Base-by-base conservation (phyloP, 2,329 filamentous ascomycete species). In the Penicillium psychrosexuale region DNA sequence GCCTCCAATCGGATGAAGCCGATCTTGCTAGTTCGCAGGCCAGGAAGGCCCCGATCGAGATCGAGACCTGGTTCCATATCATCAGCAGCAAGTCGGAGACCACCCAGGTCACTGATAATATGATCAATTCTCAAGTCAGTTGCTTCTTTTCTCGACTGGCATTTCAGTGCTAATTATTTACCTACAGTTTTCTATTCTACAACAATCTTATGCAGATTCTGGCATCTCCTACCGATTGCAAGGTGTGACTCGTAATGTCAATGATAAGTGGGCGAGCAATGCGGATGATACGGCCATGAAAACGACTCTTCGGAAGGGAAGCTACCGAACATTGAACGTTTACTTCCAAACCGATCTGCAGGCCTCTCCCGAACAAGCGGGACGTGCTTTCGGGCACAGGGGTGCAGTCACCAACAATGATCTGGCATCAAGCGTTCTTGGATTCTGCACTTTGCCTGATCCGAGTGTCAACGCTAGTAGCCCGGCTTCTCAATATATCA, bases 331-430 rank as follows among this genome's bases (percentile, higher is more conserved):
- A 1, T 74, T 84, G 34, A 85, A 85, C 67, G 72, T 85, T 56
- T 85, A 84, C 72, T 84, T 84, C 72, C 80, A 84, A 67, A 80
- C 79, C 31, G 75, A 84, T 53, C 74, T 84, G 15, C 67, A 74
- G 31, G 58, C 65, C 0, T 58, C 66, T 5, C 47, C 65, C 6
- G 61, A 54, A 12, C 61, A 65, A 33, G 49, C 61, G 11, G 63
- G 65, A 6, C 65, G 65, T 5, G 59, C 57, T 24, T 53, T 58
- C 50, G 68, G 67, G 47, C 69, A 54, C 22, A 57, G 60, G 12
- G 56, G 58, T 22, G 50, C 56, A 11, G 47, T 47, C 30, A 13
- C 49, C 5, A 50, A 56, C 12, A 59, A 42, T 39, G 62, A 61
- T 39, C 49, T 66, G 30, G 43, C 65, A 0, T 60, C 67, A 24